Evolutionary conservation across 225 moss, liverwort and hornwort species (phyloP).

Genomic region (Polytrichum commune): DNA sequence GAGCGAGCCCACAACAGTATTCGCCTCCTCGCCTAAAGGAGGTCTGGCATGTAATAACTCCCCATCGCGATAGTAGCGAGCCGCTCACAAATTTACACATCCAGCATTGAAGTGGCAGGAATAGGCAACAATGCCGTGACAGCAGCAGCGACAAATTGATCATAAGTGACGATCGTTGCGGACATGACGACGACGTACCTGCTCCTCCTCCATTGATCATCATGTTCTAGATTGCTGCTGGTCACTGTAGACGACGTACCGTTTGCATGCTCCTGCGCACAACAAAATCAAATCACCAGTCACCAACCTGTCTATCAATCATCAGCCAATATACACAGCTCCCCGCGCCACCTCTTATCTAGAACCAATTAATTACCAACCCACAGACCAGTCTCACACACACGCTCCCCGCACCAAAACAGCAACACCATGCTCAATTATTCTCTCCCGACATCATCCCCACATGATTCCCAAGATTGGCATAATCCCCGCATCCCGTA

Average conservation of each 20-base stretch:
- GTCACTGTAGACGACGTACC: conserved; percentile 9
- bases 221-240: conserved; percentile 24
- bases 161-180: conserved; percentile 14
- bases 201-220: conserved; percentile 8
- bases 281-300: conserved; percentile 16
- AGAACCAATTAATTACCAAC: conserved; percentile 1
- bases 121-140: conserved; percentile 17
- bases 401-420: neutral
- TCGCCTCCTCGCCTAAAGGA: no score
- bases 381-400: neutral
- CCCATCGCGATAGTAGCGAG: no score
- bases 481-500: neutral
- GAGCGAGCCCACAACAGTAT: no score
- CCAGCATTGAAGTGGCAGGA: neutral
- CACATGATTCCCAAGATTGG: conserved; percentile 14
- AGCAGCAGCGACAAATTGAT: neutral
- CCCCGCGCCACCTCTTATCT: neutral
- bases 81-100: neutral
- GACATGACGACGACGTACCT: conserved; percentile 22
- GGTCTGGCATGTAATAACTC: no score
- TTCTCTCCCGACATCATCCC: conserved; percentile 20
- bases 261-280: conserved; percentile 18
- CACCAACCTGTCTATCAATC: conserved; percentile 16
- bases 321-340: neutral
- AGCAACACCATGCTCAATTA: conserved; percentile 1